Percentiles rank a stretch among this genome's conserved stretches.
These are phyloP conservation scores for Centaurea solstitialis DNA, from an alignment of 129 eudicot genomes.

Conservation along the genomic window DNA sequence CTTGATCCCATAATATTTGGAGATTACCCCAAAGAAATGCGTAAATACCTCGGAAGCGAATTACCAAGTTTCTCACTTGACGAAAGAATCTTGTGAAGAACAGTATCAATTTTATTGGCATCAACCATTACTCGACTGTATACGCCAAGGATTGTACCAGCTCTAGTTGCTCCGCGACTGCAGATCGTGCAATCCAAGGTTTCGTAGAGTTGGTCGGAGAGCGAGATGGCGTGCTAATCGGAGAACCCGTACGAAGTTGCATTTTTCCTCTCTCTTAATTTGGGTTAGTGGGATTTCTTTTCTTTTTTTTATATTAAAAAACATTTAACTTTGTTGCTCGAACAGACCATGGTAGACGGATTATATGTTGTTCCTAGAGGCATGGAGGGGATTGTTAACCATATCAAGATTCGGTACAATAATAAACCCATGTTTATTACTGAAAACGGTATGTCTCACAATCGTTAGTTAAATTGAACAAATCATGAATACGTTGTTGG, in stretches of 20 bases:
- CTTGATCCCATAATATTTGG: constrained; percentile 80
- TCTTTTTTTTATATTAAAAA: neutral
- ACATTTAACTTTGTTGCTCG: neutral
- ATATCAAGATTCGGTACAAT: constrained; percentile 59
- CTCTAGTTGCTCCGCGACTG: constrained; percentile 44
- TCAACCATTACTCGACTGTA: constrained; percentile 71
- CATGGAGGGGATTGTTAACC: constrained; percentile 60
- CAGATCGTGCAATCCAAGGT: constrained; percentile 53
- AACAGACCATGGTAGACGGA: constrained; percentile 36
- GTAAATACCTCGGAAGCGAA: constrained; percentile 43
- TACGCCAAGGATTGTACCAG: constrained; percentile 68
- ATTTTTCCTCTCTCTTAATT: neutral
- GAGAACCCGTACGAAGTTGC: constrained; percentile 27
- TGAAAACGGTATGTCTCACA: constrained; percentile 67
- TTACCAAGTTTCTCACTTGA: constrained; percentile 63
- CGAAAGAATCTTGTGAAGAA: constrained; percentile 46
- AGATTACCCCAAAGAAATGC: constrained; percentile 84
- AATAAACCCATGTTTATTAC: constrained; percentile 79
- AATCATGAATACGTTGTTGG: neutral
- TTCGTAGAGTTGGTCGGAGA: constrained; percentile 33
- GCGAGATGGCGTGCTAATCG: constrained; percentile 66
- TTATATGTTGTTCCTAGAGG: constrained; percentile 77
- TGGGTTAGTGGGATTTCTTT: neutral
- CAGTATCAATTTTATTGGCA: constrained; percentile 73
- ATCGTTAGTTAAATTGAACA: neutral